Percentiles rank a stretch among this genome's conserved stretches.
These are phyloP conservation scores for Glutinoglossum americanum DNA, from an alignment of 495 filamentous ascomycete species.

Conservation along the genomic window DNA sequence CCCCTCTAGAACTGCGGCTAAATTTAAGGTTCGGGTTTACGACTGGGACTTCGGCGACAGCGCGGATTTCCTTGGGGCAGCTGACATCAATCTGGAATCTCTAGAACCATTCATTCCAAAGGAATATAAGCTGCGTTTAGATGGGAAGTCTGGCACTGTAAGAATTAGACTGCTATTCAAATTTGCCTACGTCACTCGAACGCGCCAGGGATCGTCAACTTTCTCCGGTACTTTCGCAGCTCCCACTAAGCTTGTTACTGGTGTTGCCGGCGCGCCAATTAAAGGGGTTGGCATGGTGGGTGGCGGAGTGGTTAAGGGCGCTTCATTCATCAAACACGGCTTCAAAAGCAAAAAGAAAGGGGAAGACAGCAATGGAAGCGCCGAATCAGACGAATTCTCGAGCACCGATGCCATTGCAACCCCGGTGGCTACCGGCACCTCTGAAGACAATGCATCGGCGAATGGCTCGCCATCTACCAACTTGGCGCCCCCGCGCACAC, in stretches of 20 bases:
- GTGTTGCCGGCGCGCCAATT: conserved; percentile 61
- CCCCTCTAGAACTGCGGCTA: conserved; percentile 61
- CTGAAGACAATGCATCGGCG: not conserved
- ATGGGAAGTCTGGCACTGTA: conserved; percentile 75
- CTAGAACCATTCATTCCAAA: conserved; percentile 68
- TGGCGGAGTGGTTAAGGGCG: conserved; percentile 66
- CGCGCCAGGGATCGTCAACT: conserved; percentile 75
- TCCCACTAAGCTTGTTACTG: conserved; percentile 74
- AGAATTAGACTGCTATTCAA: conserved; percentile 81
- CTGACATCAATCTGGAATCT: conserved; percentile 54
- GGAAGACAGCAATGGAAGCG: conserved; percentile 21
- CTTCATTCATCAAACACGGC: conserved; percentile 63
- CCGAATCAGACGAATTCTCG: conserved; percentile 1
- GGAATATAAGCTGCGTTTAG: conserved; percentile 50
- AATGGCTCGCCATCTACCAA: not conserved
- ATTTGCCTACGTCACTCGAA: conserved; percentile 71
- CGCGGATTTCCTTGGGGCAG: conserved; percentile 61
- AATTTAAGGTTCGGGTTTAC: conserved; percentile 66
- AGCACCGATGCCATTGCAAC: not conserved
- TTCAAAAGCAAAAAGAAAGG: conserved; percentile 45
- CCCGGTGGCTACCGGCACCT: not conserved
- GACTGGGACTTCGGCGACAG: conserved; percentile 93
- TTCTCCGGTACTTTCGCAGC: conserved; percentile 77
- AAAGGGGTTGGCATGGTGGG: conserved; percentile 68
- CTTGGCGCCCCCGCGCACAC: not conserved